Percentiles rank a stretch among this genome's conserved stretches.
These are phyloP conservation scores for Blastomyces parvus DNA, from an alignment of 2,329 filamentous ascomycete genomes.

Conservation along the genomic window DNA sequence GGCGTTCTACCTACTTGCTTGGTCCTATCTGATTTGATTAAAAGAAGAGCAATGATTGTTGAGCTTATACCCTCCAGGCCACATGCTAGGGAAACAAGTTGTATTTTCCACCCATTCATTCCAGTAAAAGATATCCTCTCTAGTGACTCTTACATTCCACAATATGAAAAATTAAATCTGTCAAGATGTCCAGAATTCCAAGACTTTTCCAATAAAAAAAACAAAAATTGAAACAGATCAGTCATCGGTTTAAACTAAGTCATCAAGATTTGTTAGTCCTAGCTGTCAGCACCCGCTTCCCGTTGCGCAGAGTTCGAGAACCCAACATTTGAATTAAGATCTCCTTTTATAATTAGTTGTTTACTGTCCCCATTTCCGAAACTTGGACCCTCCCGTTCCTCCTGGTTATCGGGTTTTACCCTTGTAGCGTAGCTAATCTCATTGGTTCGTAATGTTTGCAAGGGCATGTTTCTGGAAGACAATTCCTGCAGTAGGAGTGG, in stretches of 20 bases:
- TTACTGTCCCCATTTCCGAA: not conserved
- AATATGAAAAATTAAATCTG: not conserved
- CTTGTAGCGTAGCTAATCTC: not conserved
- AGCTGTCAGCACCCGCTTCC: not conserved
- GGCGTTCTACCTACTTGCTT: not conserved
- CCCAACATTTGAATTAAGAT: constrained; percentile 8
- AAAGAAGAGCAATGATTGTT: not conserved
- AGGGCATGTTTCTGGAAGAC: not conserved
- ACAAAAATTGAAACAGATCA: not conserved
- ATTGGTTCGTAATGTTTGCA: not conserved
- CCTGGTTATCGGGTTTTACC: not conserved
- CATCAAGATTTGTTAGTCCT: not conserved
- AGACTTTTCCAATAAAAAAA: not conserved
- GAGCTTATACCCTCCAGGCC: not conserved
- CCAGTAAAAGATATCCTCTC: not conserved
- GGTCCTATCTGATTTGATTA: not conserved
- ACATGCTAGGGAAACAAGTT: not conserved
- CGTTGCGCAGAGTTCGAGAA: not conserved
- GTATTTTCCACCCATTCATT: not conserved
- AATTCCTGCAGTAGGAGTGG: not conserved
- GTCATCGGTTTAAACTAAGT: not conserved
- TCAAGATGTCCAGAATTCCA: not conserved
- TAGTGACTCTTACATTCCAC: not conserved
- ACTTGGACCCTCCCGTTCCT: not conserved
- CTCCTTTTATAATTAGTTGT: constrained; percentile 3